Conservation (phyloP, 2,329 filamentous ascomycete species). For the Fonsecaea erecta region DNA sequence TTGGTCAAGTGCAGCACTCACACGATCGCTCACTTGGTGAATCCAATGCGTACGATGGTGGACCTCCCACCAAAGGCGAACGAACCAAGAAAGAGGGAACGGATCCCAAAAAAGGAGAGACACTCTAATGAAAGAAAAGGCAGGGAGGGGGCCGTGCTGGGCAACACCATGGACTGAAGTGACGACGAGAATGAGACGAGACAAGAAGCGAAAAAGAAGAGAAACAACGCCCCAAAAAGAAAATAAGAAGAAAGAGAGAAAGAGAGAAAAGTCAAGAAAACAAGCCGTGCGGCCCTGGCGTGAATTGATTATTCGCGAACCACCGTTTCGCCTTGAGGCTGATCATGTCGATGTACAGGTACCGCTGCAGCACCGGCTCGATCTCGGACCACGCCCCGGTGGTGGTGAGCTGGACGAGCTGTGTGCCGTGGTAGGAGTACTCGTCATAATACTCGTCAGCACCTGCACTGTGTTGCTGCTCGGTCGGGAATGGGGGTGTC, state of each 20-base stretch:
- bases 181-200: no score
- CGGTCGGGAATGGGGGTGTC: not conserved
- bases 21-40: no score
- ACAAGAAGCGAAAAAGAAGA: not conserved
- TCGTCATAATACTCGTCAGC: no score
- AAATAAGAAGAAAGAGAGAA: not conserved
- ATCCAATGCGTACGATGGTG: no score
- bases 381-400: conserved; percentile 3
- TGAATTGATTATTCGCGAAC: not conserved
- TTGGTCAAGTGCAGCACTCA: no score
- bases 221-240: not conserved
- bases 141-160: no score
- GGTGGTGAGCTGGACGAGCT: not conserved
- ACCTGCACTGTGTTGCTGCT: not conserved
- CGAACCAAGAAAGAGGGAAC: no score
- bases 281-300: not conserved
- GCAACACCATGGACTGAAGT: no score
- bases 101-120: no score
- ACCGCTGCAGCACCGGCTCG: not conserved
- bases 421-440: not conserved
- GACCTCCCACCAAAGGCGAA: no score
- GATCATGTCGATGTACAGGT: conserved; percentile 10
- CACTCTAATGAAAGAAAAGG: no score
- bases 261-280: not conserved
- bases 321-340: conserved; percentile 3